phyloP scores from a whole-genome alignment of 2,329 filamentous ascomycete genomes.

The Aspergillus fischeri region DNA sequence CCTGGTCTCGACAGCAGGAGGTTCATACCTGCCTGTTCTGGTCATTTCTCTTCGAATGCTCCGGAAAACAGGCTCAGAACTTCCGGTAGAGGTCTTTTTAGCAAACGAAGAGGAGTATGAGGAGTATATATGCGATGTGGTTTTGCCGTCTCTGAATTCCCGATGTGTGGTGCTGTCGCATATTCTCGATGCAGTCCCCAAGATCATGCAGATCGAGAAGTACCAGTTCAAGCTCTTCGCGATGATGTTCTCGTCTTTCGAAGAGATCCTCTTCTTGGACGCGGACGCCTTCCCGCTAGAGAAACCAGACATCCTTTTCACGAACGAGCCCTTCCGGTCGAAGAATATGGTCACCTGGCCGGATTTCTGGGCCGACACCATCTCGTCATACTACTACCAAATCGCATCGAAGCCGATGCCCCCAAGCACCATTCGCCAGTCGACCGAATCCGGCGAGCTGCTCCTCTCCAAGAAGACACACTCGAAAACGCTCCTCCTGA shows the following conservation, averaged over 20 bases:
- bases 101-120: conserved; percentile 41
- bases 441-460: conserved; percentile 45
- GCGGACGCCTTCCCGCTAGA: conserved; percentile 45
- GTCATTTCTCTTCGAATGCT: conserved; percentile 45
- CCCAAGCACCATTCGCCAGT: conserved; percentile 21
- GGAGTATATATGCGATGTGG: conserved; percentile 38
- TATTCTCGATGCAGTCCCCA: conserved; percentile 32
- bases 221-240: conserved; percentile 49
- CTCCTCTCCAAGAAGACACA: conserved; percentile 44
- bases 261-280: conserved; percentile 48
- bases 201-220: conserved; percentile 32
- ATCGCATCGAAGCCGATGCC: conserved; percentile 31
- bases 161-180: conserved; percentile 43
- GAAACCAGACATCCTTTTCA: conserved; percentile 41
- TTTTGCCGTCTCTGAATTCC: conserved; percentile 42
- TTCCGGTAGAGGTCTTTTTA: conserved; percentile 47
- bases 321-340: conserved; percentile 37
- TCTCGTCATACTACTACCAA: conserved; percentile 36
- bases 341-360: conserved; percentile 46
- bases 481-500: conserved; percentile 40
- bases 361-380: conserved; percentile 44
- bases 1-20: conserved; percentile 46
- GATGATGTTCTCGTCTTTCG: conserved; percentile 49
- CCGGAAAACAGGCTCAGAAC: conserved; percentile 37
- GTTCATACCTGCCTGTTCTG: conserved; percentile 41